Evolutionary conservation across 176 grass and related monocot genomes (phyloP).

Genomic region (Guadua angustifolia): DNA sequence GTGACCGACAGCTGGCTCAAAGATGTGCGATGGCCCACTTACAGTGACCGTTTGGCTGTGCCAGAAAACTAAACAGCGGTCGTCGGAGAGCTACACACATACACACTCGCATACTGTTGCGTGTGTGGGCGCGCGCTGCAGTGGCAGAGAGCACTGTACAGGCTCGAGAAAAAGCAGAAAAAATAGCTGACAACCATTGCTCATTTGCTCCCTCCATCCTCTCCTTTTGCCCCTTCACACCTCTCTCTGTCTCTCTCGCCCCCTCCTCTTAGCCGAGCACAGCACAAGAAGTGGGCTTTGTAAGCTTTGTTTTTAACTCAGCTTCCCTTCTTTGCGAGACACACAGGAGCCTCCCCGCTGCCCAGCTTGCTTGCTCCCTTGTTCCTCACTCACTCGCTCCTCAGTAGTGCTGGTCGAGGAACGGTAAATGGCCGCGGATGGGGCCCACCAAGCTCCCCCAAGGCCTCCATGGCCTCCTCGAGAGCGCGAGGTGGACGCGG

Average conservation of each 20-base stretch:
- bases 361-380: slow-evolving; percentile 12
- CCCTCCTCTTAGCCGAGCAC: neutral
- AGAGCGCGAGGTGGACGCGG: neutral
- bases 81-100: neutral
- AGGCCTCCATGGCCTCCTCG: slow-evolving; percentile 46
- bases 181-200: slow-evolving; percentile 54
- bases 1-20: neutral
- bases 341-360: neutral
- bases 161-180: slow-evolving; percentile 35
- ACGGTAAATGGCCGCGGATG: slow-evolving; percentile 36
- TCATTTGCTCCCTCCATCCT: slow-evolving; percentile 45
- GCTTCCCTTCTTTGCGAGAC: slow-evolving; percentile 39
- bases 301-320: neutral
- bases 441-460: slow-evolving; percentile 3
- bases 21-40: neutral
- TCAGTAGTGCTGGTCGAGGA: neutral
- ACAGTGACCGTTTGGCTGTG: neutral
- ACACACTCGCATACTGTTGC: neutral
- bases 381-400: neutral
- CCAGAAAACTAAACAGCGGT: neutral
- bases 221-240: slow-evolving; percentile 43
- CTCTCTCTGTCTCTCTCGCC: neutral
- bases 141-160: slow-evolving; percentile 35
- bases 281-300: neutral
- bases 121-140: slow-evolving; percentile 28